These are phyloP conservation scores for Sophora flavescens DNA, from an alignment of 306 rosid species.

Conservation along the genomic window DNA sequence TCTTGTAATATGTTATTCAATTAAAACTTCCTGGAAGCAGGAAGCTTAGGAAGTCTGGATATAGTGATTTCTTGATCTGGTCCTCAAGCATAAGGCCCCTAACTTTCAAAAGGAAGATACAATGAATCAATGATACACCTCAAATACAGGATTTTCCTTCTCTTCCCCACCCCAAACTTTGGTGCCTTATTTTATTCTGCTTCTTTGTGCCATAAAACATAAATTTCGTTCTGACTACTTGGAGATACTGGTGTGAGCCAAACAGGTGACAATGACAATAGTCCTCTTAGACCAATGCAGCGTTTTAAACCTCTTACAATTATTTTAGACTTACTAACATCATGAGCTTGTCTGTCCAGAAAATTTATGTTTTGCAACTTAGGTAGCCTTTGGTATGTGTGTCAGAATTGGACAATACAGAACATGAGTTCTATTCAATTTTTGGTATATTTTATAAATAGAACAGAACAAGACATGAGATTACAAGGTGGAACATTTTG, in stretches of 20 bases:
- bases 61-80: conserved; percentile 22
- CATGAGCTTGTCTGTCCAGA: neutral
- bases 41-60: neutral
- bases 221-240: neutral
- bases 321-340: neutral
- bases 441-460: no score
- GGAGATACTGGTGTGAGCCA: conserved; percentile 26
- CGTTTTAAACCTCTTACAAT: neutral
- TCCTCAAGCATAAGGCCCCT: conserved; percentile 9
- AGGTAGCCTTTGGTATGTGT: neutral
- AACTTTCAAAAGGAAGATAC: conserved; percentile 32
- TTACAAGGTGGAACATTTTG: no score
- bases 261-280: conserved; percentile 19
- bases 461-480: no score
- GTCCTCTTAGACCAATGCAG: neutral
- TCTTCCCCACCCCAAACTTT: neutral
- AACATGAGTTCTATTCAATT: no score
- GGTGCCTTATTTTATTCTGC: neutral
- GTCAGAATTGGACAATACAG: no score
- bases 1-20: conserved; percentile 39
- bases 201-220: neutral
- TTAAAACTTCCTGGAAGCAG: conserved; percentile 16
- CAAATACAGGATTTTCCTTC: neutral
- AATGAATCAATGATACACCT: neutral
- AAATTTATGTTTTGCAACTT: conserved; percentile 20